Conservation (phyloP, 2,329 filamentous ascomycete species). For the Sporothrix brasiliensis region DNA sequence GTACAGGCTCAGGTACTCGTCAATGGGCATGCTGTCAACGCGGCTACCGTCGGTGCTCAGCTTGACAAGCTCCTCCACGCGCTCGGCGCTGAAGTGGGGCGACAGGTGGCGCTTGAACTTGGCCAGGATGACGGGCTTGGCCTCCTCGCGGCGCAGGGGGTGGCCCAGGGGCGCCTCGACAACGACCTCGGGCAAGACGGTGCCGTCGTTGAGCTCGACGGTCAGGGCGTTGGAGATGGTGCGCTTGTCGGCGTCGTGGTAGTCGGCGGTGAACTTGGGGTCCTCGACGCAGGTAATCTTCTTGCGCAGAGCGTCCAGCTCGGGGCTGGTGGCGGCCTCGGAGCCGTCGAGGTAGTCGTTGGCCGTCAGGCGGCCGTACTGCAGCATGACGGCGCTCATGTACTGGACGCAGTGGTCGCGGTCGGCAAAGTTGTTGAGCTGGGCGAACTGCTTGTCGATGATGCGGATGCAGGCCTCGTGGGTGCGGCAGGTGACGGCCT, state of each 20-base stretch:
- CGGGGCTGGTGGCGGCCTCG: slow-evolving; percentile 85
- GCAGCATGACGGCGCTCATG: slow-evolving; percentile 96
- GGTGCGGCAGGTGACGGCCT: slow-evolving; percentile 88
- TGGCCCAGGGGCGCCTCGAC: slow-evolving; percentile 96
- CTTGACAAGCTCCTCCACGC: slow-evolving; percentile 80
- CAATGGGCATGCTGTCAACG: slow-evolving; percentile 79
- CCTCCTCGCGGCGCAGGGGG: slow-evolving; percentile 86
- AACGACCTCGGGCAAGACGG: slow-evolving; percentile 83
- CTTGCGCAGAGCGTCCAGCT: slow-evolving; percentile 88
- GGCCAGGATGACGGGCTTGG: slow-evolving; percentile 92
- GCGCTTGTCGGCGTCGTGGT: slow-evolving; percentile 89
- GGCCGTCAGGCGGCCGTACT: slow-evolving; percentile 89
- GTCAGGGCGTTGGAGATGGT: slow-evolving; percentile 98
- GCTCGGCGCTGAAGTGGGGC: slow-evolving; percentile 75
- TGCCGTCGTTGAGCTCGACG: slow-evolving; percentile 92
- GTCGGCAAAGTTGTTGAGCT: slow-evolving; percentile 99
- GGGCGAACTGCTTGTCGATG: slow-evolving; percentile 89
- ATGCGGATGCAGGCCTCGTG: slow-evolving; percentile 98
- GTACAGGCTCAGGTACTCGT: slow-evolving; percentile 91
- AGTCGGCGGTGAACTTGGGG: slow-evolving; percentile 89
- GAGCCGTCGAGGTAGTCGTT: slow-evolving; percentile 90
- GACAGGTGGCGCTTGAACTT: slow-evolving; percentile 94
- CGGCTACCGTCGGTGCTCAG: slow-evolving; percentile 74
- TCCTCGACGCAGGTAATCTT: slow-evolving; percentile 97
- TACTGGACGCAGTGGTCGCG: slow-evolving; percentile 99